Evolutionary conservation across 2,329 filamentous ascomycete species (phyloP), one percentile per base, ranked within the genome.

Genomic region (Hypoxylon sp.): DNA sequence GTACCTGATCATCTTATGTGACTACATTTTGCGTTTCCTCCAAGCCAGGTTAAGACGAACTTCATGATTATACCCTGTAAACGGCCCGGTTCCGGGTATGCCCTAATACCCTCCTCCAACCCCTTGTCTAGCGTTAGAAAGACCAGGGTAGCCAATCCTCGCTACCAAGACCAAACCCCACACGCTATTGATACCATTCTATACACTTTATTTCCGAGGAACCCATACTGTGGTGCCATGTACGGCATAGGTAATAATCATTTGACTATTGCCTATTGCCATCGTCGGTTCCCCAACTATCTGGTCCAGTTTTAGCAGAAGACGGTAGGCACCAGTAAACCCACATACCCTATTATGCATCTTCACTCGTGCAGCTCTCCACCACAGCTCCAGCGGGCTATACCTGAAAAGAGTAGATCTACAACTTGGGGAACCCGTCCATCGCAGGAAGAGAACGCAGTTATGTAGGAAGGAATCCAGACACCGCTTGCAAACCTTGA

Each of bases 151-250:
- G n/a, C 8, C 24, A 57, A 57, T 22, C 9, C 19, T 46, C 53
- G 39, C 53, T 57, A 55, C 31, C 42, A 19, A 37, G 24, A 19
- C 53, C 46, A 57, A 57, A 39, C 53, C 53, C 53, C 53, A 57
- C 53, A 57, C 37, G 52, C 52, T 55, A 55, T 55, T 55, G 24
- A n/a, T 42, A 42, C 37, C 8, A 37, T 6, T 6, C 2, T 31
- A 6, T 22, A 26, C 5, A 26, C 22, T 44, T 44, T 37, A 42
- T 42, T 48, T 29, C 52, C 52, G 52, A 55, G 52, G 22, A 37
- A 29, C 17, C 26, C 24, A 24, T 29, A 1, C 24, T 47, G 29
- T 37, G 42, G 53, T 33, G 14, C 24, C 17, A 19, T 47, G 42
- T 47, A 57, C 47, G 47, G 39, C 39, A 57, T 46, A 22, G 19